phyloP scores from a whole-genome alignment of 129 eudicot species.

The Flaveria linearis region DNA sequence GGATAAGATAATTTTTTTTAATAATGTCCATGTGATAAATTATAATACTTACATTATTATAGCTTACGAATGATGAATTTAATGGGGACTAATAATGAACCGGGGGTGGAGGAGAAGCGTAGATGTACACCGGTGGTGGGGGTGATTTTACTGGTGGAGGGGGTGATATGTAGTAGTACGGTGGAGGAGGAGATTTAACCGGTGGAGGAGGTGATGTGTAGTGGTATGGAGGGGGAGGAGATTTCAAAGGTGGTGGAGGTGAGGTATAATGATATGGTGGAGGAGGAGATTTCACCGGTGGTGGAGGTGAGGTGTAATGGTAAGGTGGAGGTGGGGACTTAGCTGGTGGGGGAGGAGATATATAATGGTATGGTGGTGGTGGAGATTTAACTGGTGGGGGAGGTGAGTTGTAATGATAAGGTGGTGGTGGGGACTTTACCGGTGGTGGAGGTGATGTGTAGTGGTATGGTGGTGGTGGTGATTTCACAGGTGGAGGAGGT shows the following conservation, averaged over 20 bases:
- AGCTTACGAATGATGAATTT: neutral
- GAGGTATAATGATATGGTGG: neutral
- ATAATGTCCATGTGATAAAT: neutral
- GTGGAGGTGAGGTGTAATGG: conserved; percentile 33
- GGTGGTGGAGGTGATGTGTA: conserved; percentile 38
- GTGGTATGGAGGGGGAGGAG: no score
- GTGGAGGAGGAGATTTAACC: neutral
- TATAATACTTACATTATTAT: conserved; percentile 30
- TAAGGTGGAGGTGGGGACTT: neutral
- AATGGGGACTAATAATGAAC: conserved; percentile 33
- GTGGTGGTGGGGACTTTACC: conserved; percentile 25
- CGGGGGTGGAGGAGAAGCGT: conserved; percentile 44
- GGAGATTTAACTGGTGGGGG: conserved; percentile 34
- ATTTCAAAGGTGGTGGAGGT: no score
- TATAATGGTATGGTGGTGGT: no score
- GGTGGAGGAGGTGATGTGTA: no score
- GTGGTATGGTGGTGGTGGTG: conserved; percentile 38
- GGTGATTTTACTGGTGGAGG: conserved; percentile 37
- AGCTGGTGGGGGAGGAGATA: conserved; percentile 14
- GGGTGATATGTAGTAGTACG: conserved; percentile 32
- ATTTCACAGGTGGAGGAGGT: conserved; percentile 26
- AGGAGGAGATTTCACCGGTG: conserved; percentile 26
- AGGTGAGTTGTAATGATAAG: conserved; percentile 34
- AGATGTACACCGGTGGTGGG: conserved; percentile 35
- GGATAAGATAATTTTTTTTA: neutral